Conservation (phyloP, 208 protist species). For the Acanthamoeba sp. region DNA sequence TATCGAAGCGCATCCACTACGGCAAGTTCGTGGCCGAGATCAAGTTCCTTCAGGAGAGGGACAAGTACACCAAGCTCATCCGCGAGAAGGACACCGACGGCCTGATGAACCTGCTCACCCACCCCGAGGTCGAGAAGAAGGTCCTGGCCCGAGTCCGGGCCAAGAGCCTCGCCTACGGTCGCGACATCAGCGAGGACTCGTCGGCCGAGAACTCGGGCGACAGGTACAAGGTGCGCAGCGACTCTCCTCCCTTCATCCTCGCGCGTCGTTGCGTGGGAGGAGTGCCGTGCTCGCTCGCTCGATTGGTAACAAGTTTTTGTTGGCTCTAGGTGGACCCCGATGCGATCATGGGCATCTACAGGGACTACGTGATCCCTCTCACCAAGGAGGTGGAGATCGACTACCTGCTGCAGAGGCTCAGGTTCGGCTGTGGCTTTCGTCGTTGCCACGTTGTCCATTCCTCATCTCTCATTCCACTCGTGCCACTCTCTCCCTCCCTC, state of each 20-base stretch:
- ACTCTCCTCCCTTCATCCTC: neutral
- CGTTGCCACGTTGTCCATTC: too few relatives aligned
- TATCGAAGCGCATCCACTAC: constrained; percentile 91
- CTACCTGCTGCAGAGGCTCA: constrained; percentile 86
- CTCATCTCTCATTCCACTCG: too few relatives aligned
- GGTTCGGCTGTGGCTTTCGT: neutral
- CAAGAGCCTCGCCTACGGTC: constrained; percentile 83
- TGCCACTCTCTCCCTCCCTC: neutral
- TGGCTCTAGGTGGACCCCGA: constrained; percentile 81
- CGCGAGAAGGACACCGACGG: constrained; percentile 79
- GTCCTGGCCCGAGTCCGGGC: constrained; percentile 82
- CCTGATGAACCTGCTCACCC: constrained; percentile 87
- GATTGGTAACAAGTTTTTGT: too few relatives aligned
- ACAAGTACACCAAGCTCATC: constrained; percentile 82
- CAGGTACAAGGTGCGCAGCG: neutral
- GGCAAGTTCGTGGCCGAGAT: constrained; percentile 89
- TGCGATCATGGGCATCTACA: constrained; percentile 82
- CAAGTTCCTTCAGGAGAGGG: constrained; percentile 82
- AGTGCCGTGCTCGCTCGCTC: too few relatives aligned
- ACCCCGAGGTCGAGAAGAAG: constrained; percentile 83
- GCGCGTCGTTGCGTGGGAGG: neutral
- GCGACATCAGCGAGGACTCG: constrained; percentile 69
- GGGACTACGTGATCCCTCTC: constrained; percentile 87
- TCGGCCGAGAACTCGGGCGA: neutral
- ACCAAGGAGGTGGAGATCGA: constrained; percentile 89